These are phyloP conservation scores for Stygiomarasmius scandens DNA, from an alignment of 1,284 basidiomycete species.

Conservation along the genomic window DNA sequence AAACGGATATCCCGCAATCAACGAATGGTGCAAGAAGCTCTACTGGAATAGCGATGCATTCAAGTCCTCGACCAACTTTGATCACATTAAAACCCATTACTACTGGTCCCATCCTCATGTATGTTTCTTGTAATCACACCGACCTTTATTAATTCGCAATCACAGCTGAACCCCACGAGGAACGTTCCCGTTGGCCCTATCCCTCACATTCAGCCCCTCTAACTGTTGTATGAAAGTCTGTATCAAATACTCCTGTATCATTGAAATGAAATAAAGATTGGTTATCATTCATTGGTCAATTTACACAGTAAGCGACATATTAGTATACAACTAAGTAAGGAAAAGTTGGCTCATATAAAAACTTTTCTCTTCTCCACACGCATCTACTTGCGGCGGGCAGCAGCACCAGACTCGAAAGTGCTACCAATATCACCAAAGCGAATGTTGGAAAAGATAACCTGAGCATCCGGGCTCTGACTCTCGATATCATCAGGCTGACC, in stretches of 20 bases:
- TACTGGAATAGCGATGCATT: slow-evolving; percentile 94
- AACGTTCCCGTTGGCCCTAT: slow-evolving; percentile 79
- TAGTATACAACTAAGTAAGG: no score
- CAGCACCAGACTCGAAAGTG: no score
- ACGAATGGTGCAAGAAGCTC: slow-evolving; percentile 85
- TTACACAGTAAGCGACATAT: no score
- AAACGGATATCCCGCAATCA: slow-evolving; percentile 79
- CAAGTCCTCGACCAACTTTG: slow-evolving; percentile 87
- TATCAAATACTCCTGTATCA: no score
- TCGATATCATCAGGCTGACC: slow-evolving; percentile 51
- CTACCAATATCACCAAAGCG: slow-evolving; percentile 37
- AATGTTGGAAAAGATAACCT: slow-evolving; percentile 59
- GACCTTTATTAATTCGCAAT: neutral
- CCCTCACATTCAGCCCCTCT: slow-evolving; percentile 70
- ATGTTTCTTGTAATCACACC: slow-evolving; percentile 15
- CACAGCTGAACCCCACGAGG: slow-evolving; percentile 57
- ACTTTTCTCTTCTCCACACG: no score
- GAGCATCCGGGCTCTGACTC: slow-evolving; percentile 35
- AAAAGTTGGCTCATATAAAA: no score
- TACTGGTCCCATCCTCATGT: slow-evolving; percentile 72
- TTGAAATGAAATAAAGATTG: no score
- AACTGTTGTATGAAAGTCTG: no score
- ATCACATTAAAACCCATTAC: slow-evolving; percentile 87
- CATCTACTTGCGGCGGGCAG: no score
- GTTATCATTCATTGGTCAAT: no score